phyloP scores from a whole-genome alignment of 2,329 filamentous ascomycete genomes.

The Pseudogymnoascus sp. region DNA sequence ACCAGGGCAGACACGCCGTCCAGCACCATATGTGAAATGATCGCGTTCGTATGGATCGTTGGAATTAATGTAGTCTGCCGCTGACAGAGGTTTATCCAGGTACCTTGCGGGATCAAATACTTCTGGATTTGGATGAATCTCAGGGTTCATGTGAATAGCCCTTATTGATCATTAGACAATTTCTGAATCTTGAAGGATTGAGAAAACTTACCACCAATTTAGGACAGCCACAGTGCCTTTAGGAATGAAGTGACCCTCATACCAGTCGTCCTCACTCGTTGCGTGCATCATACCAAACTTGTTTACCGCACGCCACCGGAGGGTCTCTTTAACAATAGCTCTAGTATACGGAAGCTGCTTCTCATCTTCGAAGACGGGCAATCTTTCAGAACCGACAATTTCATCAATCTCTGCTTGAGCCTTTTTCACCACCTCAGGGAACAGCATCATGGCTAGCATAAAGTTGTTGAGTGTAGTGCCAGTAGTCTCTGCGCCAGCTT shows the following conservation, averaged over 20 bases:
- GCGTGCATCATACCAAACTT: constrained; percentile 46
- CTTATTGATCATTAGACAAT: neutral
- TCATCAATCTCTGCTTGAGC: constrained; percentile 40
- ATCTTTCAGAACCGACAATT: constrained; percentile 38
- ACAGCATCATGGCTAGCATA: constrained; percentile 6
- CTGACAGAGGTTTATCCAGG: neutral
- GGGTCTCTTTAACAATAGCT: constrained; percentile 39
- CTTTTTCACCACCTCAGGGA: constrained; percentile 33
- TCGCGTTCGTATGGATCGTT: constrained; percentile 23
- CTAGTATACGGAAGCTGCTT: constrained; percentile 36
- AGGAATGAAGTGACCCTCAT: constrained; percentile 48
- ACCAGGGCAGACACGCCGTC: constrained; percentile 29
- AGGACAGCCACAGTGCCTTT: constrained; percentile 34
- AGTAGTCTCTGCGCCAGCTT: constrained; percentile 31
- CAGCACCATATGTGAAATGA: constrained; percentile 27
- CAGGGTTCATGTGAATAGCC: constrained; percentile 9
- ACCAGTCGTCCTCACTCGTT: constrained; percentile 45
- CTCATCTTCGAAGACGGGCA: constrained; percentile 41
- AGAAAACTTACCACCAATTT: constrained; percentile 10
- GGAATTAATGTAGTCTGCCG: constrained; percentile 16
- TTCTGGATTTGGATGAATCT: neutral
- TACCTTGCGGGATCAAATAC: constrained; percentile 7
- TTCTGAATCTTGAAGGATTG: too few relatives aligned
- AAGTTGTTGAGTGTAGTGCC: constrained; percentile 11
- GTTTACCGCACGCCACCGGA: constrained; percentile 38